Evolutionary conservation across 768 basidiomycete species (phyloP), one percentile per base, ranked within the genome.

Genomic region (Hirschioporus abietinus): DNA sequence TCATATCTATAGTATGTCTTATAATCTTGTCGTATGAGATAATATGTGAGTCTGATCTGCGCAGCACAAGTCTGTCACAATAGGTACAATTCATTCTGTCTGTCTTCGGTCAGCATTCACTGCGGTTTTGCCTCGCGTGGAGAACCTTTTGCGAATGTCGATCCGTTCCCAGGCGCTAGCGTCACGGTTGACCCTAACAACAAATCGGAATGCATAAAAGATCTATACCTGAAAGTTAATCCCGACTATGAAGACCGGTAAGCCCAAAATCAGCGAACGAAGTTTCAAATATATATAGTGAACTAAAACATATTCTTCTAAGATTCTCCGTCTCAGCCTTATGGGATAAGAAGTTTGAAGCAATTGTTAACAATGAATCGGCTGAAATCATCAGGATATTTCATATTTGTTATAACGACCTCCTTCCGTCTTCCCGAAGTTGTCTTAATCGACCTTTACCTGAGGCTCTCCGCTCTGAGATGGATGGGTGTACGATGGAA

Each of bases 291-390:
- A n/a, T n/a, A n/a, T n/a, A n/a, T n/a, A n/a, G n/a, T n/a, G n/a
- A n/a, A n/a, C n/a, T n/a, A n/a, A n/a, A n/a, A n/a, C n/a, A n/a
- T n/a, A n/a, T n/a, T n/a, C n/a, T n/a, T n/a, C 20, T 23, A 52
- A 77, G 91, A 52, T 94, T 93, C 81, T 94, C 94, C 1, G 92
- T 95, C 8, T 95, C 95, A 6, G 78, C 93, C 35, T 81, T 99
- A 6, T 99, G 94, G 93, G 97, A 99, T 79, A 96, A 88, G 80
- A 92, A 96, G 76, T 79, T 74, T 58, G 79, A 89, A 59, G 91
- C 90, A 57, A 91, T 98, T 70, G 97, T 99, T 66, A 98, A 95
- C 81, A 99, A 98, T 75, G 96, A 99, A 74, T 90, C 88, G 70
- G 88, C 91, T 1, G 96, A 99, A 78, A 95, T 99, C 74, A 94